Base-by-base conservation (phyloP, 2,329 filamentous ascomycete species). In the Penicillium freii region DNA sequence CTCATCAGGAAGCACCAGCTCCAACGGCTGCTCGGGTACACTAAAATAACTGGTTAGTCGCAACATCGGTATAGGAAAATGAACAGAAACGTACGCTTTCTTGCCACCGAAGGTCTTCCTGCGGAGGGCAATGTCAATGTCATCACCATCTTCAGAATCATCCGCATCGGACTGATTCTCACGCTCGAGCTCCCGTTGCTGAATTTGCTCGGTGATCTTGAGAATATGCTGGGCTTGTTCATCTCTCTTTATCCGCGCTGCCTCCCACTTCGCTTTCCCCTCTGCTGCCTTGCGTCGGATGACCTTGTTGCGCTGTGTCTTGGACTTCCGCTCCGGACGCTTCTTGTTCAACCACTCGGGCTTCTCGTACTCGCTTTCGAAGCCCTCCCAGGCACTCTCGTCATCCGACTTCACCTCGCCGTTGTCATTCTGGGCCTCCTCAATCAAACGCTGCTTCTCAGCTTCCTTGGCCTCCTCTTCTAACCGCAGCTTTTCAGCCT, bases 271-370 rank as follows among this genome's bases (percentile, higher is more conserved):
- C 23, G 85, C 84, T 61, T 85, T 81, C 46, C 87, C 83, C 77
- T 97, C 92, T 52, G 90, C 89, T 70, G 92, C 91, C 79, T 96
- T 97, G 72, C 91, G 86, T 61, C 91, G 84, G 80, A 92, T 91
- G 69, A 90, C 87, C 73, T 88, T 92, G 78, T 97, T 97, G 60
- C 92, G 83, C 75, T 97, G 90, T 0, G 86, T 82, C 50, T 87
- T 89, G 2, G 91, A 95, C 80, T 97, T 97, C 68, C 93, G 83
- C 75, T 90, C 84, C 3, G 90, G 88, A 58, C 87, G 82, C 78
- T 96, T 96, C 60, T 84, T 84, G 68, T 84, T 87, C 52, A 86
- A 76, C 70, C 83, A 79, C 60, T 90, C 88, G 2, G 75, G 69
- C 65, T 91, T 88, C 55, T 91, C 84, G 71, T 83, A 84, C 65